Base-by-base conservation (phyloP, 768 basidiomycete species). In the Rhizopogon roseolus region DNA sequence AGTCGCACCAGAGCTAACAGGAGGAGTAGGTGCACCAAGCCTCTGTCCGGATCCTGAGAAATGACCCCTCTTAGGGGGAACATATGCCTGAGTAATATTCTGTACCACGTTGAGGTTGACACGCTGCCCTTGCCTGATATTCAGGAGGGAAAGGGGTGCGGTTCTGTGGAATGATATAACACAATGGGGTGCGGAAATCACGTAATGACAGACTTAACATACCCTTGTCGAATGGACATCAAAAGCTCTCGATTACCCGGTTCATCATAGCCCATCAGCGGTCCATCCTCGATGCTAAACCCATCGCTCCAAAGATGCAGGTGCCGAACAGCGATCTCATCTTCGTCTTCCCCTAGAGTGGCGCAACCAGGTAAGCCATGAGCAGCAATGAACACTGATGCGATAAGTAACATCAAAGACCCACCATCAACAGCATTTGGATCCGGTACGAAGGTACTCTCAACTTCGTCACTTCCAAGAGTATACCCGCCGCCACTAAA, bases 281-380 rank as follows among this genome's bases (percentile, higher is more conserved):
- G 85, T 5, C 93, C 92, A 57, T 93, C 91, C 63, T 97, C 91
- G 42, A 98, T 81, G 44, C 85, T 85, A 70, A 97, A 98, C 0
- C 97, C 97, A 55, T 98, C 81, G 39, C 85, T 79, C 96, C 96
- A 98, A 72, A 98, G 90, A 0, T 88, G 94, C 41, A 98, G 73
- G 52, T 81, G 78, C 8, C 96, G 84, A 45, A 85, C 80, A 0
- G 77, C 86, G 3, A 80, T 76, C 49, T 84, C 80, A 54, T 79
- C 78, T 55, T 78, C 76, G 6, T 69, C 69, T 2, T 52, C 50
- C 32, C 10, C 14, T 48, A 36, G 5, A 48, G 14, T 34, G 14
- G 45, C 41, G 52, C 46, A 36, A 49, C 52, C 2, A 55, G 37
- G 25, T 38, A 48, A 50, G 34, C 17, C 4, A 28, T 13, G 16